These are phyloP conservation scores for Clavaria fumosa DNA, from an alignment of 768 basidiomycete species.

Conservation along the genomic window DNA sequence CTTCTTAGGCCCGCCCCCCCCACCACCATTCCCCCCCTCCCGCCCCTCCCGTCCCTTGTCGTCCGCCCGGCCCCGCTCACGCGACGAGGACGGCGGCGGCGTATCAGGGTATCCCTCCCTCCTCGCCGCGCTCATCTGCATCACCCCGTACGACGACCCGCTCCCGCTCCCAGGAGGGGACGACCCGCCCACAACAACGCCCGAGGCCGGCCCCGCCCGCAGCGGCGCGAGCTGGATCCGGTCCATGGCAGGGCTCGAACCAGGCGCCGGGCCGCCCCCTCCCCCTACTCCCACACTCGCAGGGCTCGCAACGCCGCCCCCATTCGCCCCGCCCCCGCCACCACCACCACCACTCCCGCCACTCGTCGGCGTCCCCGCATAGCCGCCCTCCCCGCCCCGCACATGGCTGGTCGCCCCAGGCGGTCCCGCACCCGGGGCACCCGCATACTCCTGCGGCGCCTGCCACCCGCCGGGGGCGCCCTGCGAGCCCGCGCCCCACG, in stretches of 20 bases:
- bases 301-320: too few species aligned
- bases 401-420: constrained; percentile 7
- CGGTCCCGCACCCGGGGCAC: constrained; percentile 6
- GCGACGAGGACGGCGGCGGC: constrained; percentile 10
- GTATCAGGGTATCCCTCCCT: constrained; percentile 4
- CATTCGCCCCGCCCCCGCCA: constrained; percentile 11
- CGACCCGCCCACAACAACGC: constrained; percentile 8
- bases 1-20: constrained; percentile 31
- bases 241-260: constrained; percentile 21
- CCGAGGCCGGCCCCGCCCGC: constrained; percentile 14
- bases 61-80: constrained; percentile 4
- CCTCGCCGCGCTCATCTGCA: too few species aligned
- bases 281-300: too few species aligned
- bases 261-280: too few species aligned
- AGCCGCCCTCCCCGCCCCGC: neutral
- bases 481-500: constrained; percentile 6
- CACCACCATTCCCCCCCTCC: constrained; percentile 12
- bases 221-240: constrained; percentile 46
- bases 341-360: constrained; percentile 3
- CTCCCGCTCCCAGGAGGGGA: too few species aligned
- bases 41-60: constrained; percentile 5
- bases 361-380: neutral
- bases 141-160: too few species aligned
- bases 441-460: constrained; percentile 3
- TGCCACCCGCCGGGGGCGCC: constrained; percentile 7